Evolutionary conservation across 2,329 filamentous ascomycete genomes (phyloP).

Genomic region (Aspergillus glaucus): DNA sequence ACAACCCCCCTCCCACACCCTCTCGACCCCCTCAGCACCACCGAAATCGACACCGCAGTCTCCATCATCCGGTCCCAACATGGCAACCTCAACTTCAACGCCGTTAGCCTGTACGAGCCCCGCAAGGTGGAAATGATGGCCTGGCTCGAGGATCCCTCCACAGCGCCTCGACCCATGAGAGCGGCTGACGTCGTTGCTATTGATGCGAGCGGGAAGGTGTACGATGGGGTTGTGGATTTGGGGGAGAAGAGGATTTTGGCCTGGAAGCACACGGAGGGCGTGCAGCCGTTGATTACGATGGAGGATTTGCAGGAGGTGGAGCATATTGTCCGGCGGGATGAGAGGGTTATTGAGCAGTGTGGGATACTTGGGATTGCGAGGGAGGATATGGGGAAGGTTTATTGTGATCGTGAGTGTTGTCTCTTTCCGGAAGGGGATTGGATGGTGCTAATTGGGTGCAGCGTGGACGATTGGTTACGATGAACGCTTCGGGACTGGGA

Average conservation of each 20-base stretch:
- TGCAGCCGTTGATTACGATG: slow-evolving; percentile 87
- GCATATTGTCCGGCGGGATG: slow-evolving; percentile 65
- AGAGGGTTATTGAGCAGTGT: slow-evolving; percentile 87
- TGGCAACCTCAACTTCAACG: slow-evolving; percentile 73
- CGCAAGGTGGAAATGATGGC: slow-evolving; percentile 76
- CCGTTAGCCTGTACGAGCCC: slow-evolving; percentile 76
- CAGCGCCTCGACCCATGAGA: slow-evolving; percentile 57
- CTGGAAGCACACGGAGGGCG: slow-evolving; percentile 69
- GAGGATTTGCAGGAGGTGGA: slow-evolving; percentile 83
- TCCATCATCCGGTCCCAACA: slow-evolving; percentile 63
- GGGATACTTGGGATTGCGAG: slow-evolving; percentile 71
- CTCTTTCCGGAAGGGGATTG: background rate
- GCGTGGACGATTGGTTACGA: slow-evolving; percentile 95
- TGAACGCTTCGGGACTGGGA: slow-evolving; percentile 71
- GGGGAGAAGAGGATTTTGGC: slow-evolving; percentile 58
- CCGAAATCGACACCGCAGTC: slow-evolving; percentile 68
- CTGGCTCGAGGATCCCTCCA: slow-evolving; percentile 64
- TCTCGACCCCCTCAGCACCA: slow-evolving; percentile 66
- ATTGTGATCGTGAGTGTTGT: slow-evolving; percentile 65
- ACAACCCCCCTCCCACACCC: slow-evolving; percentile 57
- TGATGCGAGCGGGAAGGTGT: slow-evolving; percentile 69
- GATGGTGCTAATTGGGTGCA: slow-evolving; percentile 17
- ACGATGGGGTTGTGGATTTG: slow-evolving; percentile 74
- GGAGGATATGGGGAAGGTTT: slow-evolving; percentile 89
- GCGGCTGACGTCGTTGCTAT: slow-evolving; percentile 80